These are phyloP conservation scores for Meyerozyma carpophila DNA, from an alignment of 1,139 yeast genomes.

Conservation along the genomic window DNA sequence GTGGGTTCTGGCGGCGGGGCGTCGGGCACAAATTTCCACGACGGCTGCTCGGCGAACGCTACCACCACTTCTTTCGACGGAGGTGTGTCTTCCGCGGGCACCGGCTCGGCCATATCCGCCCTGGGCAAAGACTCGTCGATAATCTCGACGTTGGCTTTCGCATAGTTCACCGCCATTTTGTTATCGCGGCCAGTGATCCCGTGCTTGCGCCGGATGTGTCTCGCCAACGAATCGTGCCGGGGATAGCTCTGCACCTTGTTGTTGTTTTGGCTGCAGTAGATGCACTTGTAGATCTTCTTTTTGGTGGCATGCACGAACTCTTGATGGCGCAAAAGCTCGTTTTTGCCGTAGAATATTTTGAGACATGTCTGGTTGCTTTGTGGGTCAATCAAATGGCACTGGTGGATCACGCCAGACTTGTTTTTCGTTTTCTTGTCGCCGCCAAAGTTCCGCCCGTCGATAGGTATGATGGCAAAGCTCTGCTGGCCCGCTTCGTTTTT, in stretches of 20 bases:
- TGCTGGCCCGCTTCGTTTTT: not conserved
- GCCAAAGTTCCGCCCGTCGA: not conserved
- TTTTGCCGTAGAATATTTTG: slow-evolving; percentile 42
- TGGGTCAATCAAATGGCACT: slow-evolving; percentile 38
- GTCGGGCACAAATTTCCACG: not conserved
- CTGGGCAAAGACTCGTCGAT: slow-evolving; percentile 24
- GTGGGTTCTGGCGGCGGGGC: not conserved
- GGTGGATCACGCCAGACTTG: slow-evolving; percentile 33
- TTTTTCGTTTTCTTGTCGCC: slow-evolving; percentile 14
- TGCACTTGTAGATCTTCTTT: slow-evolving; percentile 39
- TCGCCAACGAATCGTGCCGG: slow-evolving; percentile 41
- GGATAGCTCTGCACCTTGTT: slow-evolving; percentile 42
- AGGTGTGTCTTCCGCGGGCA: not conserved
- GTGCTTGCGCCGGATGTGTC: slow-evolving; percentile 43
- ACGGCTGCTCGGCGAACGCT: not conserved
- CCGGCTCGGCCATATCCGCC: not conserved
- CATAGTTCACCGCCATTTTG: slow-evolving; percentile 43
- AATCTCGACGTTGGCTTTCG: slow-evolving; percentile 39
- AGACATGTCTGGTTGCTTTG: slow-evolving; percentile 25
- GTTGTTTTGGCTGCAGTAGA: slow-evolving; percentile 35
- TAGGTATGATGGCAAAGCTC: not conserved
- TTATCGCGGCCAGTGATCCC: slow-evolving; percentile 44
- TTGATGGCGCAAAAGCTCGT: slow-evolving; percentile 41
- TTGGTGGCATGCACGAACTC: slow-evolving; percentile 46
- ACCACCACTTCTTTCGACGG: not conserved